Base-by-base conservation (phyloP, 1,284 basidiomycete species). In the Cryptococcus neoformans region DNA sequence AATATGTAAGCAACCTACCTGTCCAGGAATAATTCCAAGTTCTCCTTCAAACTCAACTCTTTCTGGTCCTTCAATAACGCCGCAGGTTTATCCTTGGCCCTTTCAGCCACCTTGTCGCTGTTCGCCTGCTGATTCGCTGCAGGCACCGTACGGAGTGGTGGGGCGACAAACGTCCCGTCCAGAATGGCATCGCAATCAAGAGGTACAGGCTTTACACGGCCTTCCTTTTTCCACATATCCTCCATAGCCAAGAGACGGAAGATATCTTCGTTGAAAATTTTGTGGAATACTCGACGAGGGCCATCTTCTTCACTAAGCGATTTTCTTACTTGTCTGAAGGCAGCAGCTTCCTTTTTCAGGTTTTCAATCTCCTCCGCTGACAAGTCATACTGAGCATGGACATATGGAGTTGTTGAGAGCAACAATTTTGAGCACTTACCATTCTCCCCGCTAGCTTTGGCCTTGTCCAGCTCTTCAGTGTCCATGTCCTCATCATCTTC, bases 181-280 rank as follows among this genome's bases (percentile, higher is more conserved):
- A 83, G 74, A 67, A 96, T 88, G 2, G 78, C 76, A 14, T 89
- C 85, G 66, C 87, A 93, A 57, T 90, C 86, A 38, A 99, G 83
- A 1, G 94, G 87, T 0, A 83, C 84, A 0, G 96, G 96, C 61
- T 87, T 88, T 28, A 86, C 84, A 35, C 96, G 85, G 8, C 87
- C 84, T 4, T 70, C 62, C 7, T 73, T 72, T 48, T 86, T 87
- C 96, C 96, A 99, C 93, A 99, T 98, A 68, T 98, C 95, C n/a
- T 87, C 81, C 96, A 99, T 99, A 11, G 84, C 84, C 11, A 99
- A 80, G 1, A 99, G 81, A 50, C 96, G 90, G 56, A 85, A 83
- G 64, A 98, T 92, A 67, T 99, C 96, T 1, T 84, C 77, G 62
- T 87, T 82, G 80, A 94, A 99, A 8, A 98, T 91, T 84, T 98